Conservation (phyloP, 2,329 filamentous ascomycete genomes). For the Colletotrichum horii region DNA sequence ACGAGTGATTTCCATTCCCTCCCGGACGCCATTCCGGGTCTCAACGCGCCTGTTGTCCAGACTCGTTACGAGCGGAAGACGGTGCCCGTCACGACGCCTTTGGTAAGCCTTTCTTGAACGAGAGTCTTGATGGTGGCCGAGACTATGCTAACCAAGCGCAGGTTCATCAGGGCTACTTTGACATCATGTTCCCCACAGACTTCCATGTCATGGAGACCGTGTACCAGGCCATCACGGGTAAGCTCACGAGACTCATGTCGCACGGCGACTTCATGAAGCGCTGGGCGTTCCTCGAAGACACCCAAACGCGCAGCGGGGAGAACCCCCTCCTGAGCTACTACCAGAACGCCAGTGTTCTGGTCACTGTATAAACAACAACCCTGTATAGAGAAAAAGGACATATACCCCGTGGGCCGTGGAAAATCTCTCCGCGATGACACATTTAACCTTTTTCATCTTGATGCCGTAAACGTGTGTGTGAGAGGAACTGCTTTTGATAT, state of each 20-base stretch:
- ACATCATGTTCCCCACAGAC: conserved; percentile 97
- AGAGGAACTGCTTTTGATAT: conserved; percentile 13
- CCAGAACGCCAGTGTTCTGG: conserved; percentile 91
- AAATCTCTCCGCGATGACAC: not conserved
- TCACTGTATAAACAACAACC: conserved; percentile 73
- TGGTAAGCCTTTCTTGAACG: conserved; percentile 63
- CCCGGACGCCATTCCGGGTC: conserved; percentile 79
- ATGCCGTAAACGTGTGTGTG: not conserved
- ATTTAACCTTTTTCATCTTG: not conserved
- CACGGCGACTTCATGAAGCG: conserved; percentile 91
- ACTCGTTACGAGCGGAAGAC: conserved; percentile 87
- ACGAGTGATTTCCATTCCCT: conserved; percentile 90
- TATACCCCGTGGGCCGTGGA: conserved; percentile 7
- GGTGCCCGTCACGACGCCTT: conserved; percentile 86
- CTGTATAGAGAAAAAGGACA: conserved; percentile 4
- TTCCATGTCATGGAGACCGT: conserved; percentile 90
- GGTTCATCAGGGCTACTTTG: conserved; percentile 98
- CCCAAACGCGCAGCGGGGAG: conserved; percentile 86
- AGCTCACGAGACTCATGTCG: conserved; percentile 81
- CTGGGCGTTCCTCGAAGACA: conserved; percentile 92
- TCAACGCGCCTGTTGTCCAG: conserved; percentile 96
- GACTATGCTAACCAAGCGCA: conserved; percentile 36
- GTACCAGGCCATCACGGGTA: conserved; percentile 91
- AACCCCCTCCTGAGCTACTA: conserved; percentile 94
- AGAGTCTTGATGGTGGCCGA: not conserved